Conservation (phyloP, 2,329 filamentous ascomycete species). For the Apiospora sp. region DNA sequence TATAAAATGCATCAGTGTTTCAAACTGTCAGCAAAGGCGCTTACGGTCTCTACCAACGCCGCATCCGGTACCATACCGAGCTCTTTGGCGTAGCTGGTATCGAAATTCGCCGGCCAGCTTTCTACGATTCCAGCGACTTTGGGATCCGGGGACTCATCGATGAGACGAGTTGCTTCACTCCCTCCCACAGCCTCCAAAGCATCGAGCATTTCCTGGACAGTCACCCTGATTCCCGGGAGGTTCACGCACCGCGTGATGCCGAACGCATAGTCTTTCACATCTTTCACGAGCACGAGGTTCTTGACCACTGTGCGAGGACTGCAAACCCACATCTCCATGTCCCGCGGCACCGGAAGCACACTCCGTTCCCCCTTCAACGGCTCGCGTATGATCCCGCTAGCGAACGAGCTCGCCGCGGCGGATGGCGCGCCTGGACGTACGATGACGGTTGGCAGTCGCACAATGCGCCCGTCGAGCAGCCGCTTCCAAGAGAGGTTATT, state of each 20-base stretch:
- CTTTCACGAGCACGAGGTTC: constrained; percentile 54
- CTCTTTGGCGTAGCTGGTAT: constrained; percentile 57
- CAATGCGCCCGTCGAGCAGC: constrained; percentile 62
- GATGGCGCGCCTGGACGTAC: constrained; percentile 68
- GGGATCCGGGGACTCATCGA: constrained; percentile 57
- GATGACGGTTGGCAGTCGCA: constrained; percentile 67
- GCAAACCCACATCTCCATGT: constrained; percentile 56
- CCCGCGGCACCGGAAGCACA: constrained; percentile 52
- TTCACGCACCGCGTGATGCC: constrained; percentile 56
- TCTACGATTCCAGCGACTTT: constrained; percentile 58
- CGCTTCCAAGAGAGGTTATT: constrained; percentile 61
- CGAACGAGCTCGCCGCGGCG: constrained; percentile 66
- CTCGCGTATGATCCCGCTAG: constrained; percentile 69
- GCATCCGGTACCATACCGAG: constrained; percentile 61
- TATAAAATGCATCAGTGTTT: neutral
- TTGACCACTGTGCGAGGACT: constrained; percentile 53
- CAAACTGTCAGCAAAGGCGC: constrained; percentile 29
- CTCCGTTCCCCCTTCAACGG: constrained; percentile 57
- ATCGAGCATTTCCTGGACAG: constrained; percentile 60
- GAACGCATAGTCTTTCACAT: constrained; percentile 48
- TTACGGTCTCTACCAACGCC: constrained; percentile 43
- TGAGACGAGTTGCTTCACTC: constrained; percentile 49
- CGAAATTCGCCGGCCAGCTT: constrained; percentile 61
- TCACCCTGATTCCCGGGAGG: constrained; percentile 59
- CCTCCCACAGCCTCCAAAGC: constrained; percentile 58